These are phyloP conservation scores for Gossypium rotundifolium DNA, from an alignment of 345 rosid genomes.

Conservation along the genomic window DNA sequence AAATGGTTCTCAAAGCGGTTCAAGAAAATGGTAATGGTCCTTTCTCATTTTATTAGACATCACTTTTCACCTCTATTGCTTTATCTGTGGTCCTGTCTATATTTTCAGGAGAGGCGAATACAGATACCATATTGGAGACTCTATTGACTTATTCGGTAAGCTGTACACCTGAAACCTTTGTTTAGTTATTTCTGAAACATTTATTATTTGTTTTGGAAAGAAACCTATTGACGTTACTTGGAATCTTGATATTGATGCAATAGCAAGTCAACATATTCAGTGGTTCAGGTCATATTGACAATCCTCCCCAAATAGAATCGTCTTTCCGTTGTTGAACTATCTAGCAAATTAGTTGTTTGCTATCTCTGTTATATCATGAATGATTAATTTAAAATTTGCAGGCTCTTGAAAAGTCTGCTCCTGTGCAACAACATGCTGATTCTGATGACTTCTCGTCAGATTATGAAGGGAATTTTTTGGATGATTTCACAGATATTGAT, in stretches of 20 bases:
- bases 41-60: background rate
- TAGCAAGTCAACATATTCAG: background rate
- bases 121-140: conserved; percentile 48
- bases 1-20: conserved; percentile 42
- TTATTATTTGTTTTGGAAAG: background rate
- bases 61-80: background rate
- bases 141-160: conserved; percentile 51
- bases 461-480: conserved; percentile 38
- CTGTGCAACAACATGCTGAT: conserved; percentile 28
- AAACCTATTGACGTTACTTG: background rate
- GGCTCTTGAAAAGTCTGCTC: conserved; percentile 49
- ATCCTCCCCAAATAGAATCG: background rate
- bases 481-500: conserved; percentile 45
- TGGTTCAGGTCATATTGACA: background rate
- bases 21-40: conserved; percentile 40
- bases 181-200: background rate
- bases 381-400: conserved; percentile 22
- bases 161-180: background rate
- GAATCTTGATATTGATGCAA: background rate
- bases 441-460: conserved; percentile 44
- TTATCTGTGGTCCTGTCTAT: conserved; percentile 2
- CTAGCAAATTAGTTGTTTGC: background rate
- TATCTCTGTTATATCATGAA: background rate
- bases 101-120: conserved; percentile 49
- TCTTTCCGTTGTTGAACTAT: background rate